These are phyloP conservation scores for Polytolypa hystricis DNA, from an alignment of 2,329 filamentous ascomycete genomes.

Conservation along the genomic window DNA sequence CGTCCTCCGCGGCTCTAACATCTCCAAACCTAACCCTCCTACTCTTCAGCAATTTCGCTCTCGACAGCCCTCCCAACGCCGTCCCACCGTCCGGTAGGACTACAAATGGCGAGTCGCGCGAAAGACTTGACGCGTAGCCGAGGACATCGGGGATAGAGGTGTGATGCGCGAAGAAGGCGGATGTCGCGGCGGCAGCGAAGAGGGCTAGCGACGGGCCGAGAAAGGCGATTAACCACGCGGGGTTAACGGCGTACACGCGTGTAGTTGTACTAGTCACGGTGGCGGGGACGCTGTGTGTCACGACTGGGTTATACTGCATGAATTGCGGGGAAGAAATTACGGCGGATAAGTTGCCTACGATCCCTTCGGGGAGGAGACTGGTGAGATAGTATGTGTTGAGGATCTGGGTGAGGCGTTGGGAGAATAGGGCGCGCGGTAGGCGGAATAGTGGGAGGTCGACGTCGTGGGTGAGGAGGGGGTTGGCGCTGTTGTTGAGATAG, in stretches of 20 bases:
- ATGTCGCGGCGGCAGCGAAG: conserved; percentile 1
- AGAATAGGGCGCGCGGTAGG: conserved; percentile 1
- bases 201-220: neutral
- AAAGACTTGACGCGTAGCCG: conserved; percentile 2
- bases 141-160: conserved; percentile 3
- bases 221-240: conserved; percentile 4
- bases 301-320: neutral
- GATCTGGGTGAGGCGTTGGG: conserved; percentile 5
- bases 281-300: neutral
- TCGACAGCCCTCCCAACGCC: conserved; percentile 1
- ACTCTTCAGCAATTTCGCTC: conserved; percentile 1
- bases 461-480: conserved; percentile 2
- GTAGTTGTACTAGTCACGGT: neutral
- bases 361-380: conserved; percentile 6
- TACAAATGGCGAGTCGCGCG: neutral
- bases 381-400: conserved; percentile 8
- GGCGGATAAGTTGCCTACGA: conserved; percentile 1
- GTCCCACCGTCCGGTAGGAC: neutral
- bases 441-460: neutral
- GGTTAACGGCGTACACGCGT: conserved; percentile 1
- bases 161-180: neutral
- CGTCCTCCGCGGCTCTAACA: neutral
- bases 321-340: neutral
- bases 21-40: conserved; percentile 4
- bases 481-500: conserved; percentile 7